A percentile compares a stretch with the other conserved stretches of the same genome.
Evolutionary conservation across 495 filamentous ascomycete species (phyloP).

Genomic region (Penicillium riverlandense): DNA sequence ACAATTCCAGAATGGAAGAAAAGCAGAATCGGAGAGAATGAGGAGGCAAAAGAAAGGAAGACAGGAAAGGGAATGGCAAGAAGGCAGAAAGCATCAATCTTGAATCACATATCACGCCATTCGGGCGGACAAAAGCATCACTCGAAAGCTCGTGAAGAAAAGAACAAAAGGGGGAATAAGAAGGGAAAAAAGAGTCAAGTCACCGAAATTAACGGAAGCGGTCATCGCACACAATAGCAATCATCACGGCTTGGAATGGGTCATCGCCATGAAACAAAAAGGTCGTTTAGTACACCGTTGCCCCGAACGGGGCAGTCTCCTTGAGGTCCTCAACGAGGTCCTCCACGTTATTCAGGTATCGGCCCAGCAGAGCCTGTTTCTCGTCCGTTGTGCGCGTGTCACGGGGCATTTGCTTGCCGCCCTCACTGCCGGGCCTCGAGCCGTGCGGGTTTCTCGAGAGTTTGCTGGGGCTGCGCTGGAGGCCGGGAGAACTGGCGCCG

Average conservation of each 20-base stretch:
- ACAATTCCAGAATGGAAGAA: constrained; percentile 10
- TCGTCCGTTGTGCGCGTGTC: constrained; percentile 70
- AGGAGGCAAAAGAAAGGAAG: constrained; percentile 7
- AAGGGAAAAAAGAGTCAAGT: constrained; percentile 12
- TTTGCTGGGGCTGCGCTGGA: constrained; percentile 69
- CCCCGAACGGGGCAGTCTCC: constrained; percentile 56
- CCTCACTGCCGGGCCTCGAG: constrained; percentile 22
- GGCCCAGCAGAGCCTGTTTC: constrained; percentile 76
- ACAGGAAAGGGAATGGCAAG: constrained; percentile 7
- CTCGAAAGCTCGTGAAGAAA: constrained; percentile 14
- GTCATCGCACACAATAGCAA: constrained; percentile 1
- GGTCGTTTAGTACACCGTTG: constrained; percentile 32
- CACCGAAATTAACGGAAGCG: constrained; percentile 14
- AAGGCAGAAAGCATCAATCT: constrained; percentile 3
- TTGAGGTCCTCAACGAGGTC: constrained; percentile 85
- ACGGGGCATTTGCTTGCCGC: constrained; percentile 23
- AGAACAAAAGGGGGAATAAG: constrained; percentile 6
- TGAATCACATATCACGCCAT: not conserved
- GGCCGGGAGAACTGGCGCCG: constrained; percentile 28
- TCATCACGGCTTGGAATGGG: no score
- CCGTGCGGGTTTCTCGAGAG: constrained; percentile 30
- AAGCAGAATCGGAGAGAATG: constrained; percentile 6
- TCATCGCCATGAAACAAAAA: not conserved
- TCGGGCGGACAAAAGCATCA: not conserved
- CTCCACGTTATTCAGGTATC: constrained; percentile 83